These are phyloP conservation scores for Schwanniomyces sp. DNA, from an alignment of 805 yeast genomes.

Conservation along the genomic window DNA sequence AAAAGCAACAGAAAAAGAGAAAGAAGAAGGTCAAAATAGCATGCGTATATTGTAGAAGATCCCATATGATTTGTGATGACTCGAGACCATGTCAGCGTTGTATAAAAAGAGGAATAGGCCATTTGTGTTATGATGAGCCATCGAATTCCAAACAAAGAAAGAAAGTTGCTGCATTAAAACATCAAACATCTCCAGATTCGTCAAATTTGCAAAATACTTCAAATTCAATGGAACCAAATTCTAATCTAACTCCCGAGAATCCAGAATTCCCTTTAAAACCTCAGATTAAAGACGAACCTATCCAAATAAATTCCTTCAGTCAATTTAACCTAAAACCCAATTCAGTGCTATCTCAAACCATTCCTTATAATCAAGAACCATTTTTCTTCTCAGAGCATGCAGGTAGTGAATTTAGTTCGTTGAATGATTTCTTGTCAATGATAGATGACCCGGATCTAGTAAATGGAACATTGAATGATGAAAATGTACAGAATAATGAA, in stretches of 20 bases:
- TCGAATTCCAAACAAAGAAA: conserved; percentile 42
- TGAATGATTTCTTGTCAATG: conserved; percentile 87
- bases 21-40: conserved; percentile 64
- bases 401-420: conserved; percentile 86
- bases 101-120: conserved; percentile 83
- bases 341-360: conserved; percentile 38
- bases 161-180: conserved; percentile 28
- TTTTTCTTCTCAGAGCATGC: conserved; percentile 88
- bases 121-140: conserved; percentile 78
- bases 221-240: conserved; percentile 7
- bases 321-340: conserved; percentile 11
- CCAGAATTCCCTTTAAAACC: neutral
- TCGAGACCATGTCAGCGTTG: conserved; percentile 78
- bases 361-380: conserved; percentile 61
- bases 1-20: conserved; percentile 22
- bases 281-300: neutral
- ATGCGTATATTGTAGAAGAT: conserved; percentile 87
- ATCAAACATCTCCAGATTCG: conserved; percentile 2
- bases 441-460: conserved; percentile 81
- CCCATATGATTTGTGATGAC: conserved; percentile 92
- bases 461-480: conserved; percentile 39
- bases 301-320: conserved; percentile 5
- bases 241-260: conserved; percentile 1
- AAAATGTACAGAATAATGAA: conserved; percentile 14
- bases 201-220: neutral